Base-by-base conservation (phyloP, 306 rosid genomes). In the Cicer bijugum region DNA sequence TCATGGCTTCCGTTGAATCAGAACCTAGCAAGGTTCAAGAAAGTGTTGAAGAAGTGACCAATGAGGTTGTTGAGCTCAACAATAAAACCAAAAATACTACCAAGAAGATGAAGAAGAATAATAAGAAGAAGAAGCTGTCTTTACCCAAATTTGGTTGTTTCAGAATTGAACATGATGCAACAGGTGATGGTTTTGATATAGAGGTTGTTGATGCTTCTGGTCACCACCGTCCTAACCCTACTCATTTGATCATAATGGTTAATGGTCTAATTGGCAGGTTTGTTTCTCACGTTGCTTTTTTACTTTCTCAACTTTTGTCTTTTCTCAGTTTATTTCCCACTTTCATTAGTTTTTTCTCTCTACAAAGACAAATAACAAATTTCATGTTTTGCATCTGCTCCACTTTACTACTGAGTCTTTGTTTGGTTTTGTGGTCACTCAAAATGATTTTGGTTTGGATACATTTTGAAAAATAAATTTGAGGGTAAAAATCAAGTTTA, bases 231-330 rank as follows among this genome's bases (percentile, higher is more conserved):
- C 70, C 74, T 40, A 69, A 64, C 3, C 89, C 90, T 4, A 81
- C 89, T 40, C 98, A 93, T 67, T 80, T 90, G 63, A 74, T 93
- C 80, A 71, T 93, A 39, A 82, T 85, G 97, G 97, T 87, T 50
- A 87, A 93, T 74, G 98, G 98, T 57, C 89, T 93, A 12, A 58
- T 87, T 9, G 98, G 98, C 83, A 93, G 91, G 98, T 86, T 20
- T 37, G 77, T 47, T 48, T 16, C 14, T 28, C 35, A 28, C 35
- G 4, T 28, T 28, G 35, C 35, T 4, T 28, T 28, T 28, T 28
- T 28, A 4, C 35, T 23, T 43, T 12, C 9, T 42, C 14, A 1
- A 4, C 47, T n/a, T 38, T 10, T 10, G 9, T 3, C 47, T 51
- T 52, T 50, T 23, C 58, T 57, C 39, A 8, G 8, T 47, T 47